Base-by-base conservation (phyloP, 352 stramenopile genomes). In the Phytophthora palmivora region DNA sequence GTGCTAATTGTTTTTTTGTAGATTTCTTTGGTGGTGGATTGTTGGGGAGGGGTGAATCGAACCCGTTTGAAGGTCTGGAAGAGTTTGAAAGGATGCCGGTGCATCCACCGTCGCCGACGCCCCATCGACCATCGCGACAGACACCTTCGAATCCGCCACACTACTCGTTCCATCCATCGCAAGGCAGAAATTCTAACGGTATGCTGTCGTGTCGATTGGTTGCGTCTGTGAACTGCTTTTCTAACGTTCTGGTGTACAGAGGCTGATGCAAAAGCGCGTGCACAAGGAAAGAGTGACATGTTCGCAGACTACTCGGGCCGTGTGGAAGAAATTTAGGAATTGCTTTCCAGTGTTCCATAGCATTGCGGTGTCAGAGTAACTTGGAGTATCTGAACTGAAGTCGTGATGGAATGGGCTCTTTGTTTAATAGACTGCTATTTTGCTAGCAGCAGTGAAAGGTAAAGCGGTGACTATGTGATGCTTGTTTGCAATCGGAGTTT, bases 121-220 rank as follows among this genome's bases (percentile, higher is more conserved):
- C 78, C 3, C 70, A 79, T 34, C 78, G 67, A 50, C 63, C 67
- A 6, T 75, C 78, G 6, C 60, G 74, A 12, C 78, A 80, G 37
- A 55, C 71, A 1, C 84, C 79, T 2, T 58, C 75, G 3, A 88
- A 80, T 19, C 84, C 84, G 11, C 84, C 84, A 34, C 84, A 92
- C 51, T 92, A 92, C 39, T 91, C 84, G 6, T 92, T 85, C 54
- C 84, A 92, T 18, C 84, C 84, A 1, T 82, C 78, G 9, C 57
- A 81, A 33, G 69, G 72, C 0, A 69, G 63, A 41, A 37, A 26
- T 7, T 41, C 58, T 15, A 67, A 55, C 61, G 78, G 76, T 87
- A 61, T 1, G 54, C n/a, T 26, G 6, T 15, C 12, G 6, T 14
- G 12, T 48, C 1, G n/a, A 32, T 21, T 34, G 21, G 30, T 39